Conservation (phyloP, 2,329 filamentous ascomycete genomes). For the Dactylella cylindrospora region DNA sequence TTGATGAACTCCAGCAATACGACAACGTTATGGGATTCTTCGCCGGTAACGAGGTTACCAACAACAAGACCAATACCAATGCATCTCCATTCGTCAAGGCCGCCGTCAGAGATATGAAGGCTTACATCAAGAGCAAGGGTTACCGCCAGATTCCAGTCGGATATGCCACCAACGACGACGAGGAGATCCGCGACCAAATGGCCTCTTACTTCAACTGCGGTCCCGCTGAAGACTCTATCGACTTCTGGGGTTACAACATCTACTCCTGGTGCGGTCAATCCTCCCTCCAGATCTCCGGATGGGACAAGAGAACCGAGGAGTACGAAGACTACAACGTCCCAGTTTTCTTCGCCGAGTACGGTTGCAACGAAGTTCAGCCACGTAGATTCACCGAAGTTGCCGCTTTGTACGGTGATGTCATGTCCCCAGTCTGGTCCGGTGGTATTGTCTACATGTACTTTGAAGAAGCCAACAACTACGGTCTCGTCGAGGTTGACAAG, state of each 20-base stretch:
- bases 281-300: constrained; percentile 73
- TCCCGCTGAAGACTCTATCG: constrained; percentile 66
- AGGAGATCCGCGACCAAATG: constrained; percentile 75
- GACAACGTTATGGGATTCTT: constrained; percentile 96
- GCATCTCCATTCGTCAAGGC: constrained; percentile 96
- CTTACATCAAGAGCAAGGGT: constrained; percentile 78
- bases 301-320: constrained; percentile 77
- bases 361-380: constrained; percentile 71
- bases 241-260: constrained; percentile 99
- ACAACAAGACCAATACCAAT: constrained; percentile 81
- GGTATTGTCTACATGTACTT: constrained; percentile 99
- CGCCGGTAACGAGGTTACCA: constrained; percentile 95
- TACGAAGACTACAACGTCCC: constrained; percentile 88
- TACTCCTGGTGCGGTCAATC: constrained; percentile 98
- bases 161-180: constrained; percentile 94
- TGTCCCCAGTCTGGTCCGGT: constrained; percentile 86
- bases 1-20: constrained; percentile 80
- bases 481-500: constrained; percentile 65
- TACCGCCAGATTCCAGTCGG: constrained; percentile 83
- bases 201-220: constrained; percentile 96
- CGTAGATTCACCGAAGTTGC: constrained; percentile 83
- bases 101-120: constrained; percentile 92
- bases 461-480: constrained; percentile 86
- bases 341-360: constrained; percentile 98
- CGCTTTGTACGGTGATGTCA: constrained; percentile 75